Percentiles rank a stretch among this genome's conserved stretches.
Evolutionary conservation across 805 yeast genomes (phyloP).

Genomic region (Babjeviella inositovora): DNA sequence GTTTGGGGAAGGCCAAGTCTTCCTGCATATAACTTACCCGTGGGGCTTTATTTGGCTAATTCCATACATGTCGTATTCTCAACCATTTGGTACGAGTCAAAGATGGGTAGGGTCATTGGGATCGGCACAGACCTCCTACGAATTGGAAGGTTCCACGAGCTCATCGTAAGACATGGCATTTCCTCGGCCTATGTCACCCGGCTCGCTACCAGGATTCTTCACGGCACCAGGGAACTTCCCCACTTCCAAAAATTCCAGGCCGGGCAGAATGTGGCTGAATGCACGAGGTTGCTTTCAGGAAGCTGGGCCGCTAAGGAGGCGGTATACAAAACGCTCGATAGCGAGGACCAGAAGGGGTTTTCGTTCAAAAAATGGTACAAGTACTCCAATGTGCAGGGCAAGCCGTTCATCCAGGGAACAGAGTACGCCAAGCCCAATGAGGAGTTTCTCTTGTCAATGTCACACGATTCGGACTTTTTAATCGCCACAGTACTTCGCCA

Average conservation of each 20-base stretch:
- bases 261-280: slow-evolving; percentile 7
- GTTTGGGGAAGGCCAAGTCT: too few species aligned
- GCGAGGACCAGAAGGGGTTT: slow-evolving; percentile 30
- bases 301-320: slow-evolving; percentile 72
- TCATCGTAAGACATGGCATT: slow-evolving; percentile 17
- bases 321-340: slow-evolving; percentile 39
- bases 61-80: too few species aligned
- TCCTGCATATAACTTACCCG: too few species aligned
- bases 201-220: slow-evolving; percentile 31
- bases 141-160: slow-evolving; percentile 22
- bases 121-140: slow-evolving; percentile 43
- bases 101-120: slow-evolving; percentile 23
- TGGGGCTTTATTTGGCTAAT: too few species aligned
- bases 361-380: slow-evolving; percentile 48
- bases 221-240: slow-evolving; percentile 23
- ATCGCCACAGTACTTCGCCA: slow-evolving; percentile 39
- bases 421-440: slow-evolving; percentile 16
- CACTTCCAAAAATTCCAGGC: slow-evolving; percentile 8
- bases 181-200: slow-evolving; percentile 12
- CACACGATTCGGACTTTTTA: slow-evolving; percentile 52
- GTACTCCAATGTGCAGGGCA: slow-evolving; percentile 11
- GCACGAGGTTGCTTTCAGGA: slow-evolving; percentile 27
- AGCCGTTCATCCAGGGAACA: slow-evolving; percentile 22
- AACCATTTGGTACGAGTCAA: too few species aligned
- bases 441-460: slow-evolving; percentile 32